Percentiles rank a stretch among this genome's conserved stretches.
phyloP scores from a whole-genome alignment of 768 basidiomycete genomes.

The Agaricus blazei region DNA sequence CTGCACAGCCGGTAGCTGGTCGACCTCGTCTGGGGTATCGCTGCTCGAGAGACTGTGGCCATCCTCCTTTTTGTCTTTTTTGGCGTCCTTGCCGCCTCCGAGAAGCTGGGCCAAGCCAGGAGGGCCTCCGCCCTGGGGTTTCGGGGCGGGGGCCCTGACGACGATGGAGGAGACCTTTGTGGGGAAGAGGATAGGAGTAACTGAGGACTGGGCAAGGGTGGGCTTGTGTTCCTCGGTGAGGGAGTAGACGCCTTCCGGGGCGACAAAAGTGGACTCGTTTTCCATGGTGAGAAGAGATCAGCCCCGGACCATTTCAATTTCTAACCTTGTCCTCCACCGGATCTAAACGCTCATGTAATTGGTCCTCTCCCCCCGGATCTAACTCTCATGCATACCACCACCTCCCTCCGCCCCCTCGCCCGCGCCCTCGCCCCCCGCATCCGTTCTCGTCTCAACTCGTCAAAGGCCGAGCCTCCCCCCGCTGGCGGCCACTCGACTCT shows the following conservation, averaged over 20 bases:
- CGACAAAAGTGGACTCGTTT: conserved; percentile 80
- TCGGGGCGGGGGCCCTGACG: conserved; percentile 57
- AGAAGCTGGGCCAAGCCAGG: conserved; percentile 67
- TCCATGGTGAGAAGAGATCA: conserved; percentile 47
- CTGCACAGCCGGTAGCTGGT: conserved; percentile 30
- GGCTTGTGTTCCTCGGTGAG: conserved; percentile 85
- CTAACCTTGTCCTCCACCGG: conserved; percentile 21
- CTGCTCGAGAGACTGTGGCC: conserved; percentile 78
- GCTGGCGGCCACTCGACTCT: conserved; percentile 74
- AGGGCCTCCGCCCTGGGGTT: conserved; percentile 43
- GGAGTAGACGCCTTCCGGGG: conserved; percentile 87
- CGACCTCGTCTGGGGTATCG: conserved; percentile 65
- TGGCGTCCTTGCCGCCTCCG: conserved; percentile 60
- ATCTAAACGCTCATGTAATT: conserved; percentile 37
- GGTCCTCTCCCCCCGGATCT: conserved; percentile 33
- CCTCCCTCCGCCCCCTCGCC: conserved; percentile 13
- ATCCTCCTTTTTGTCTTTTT: conserved; percentile 58
- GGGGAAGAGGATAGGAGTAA: conserved; percentile 40
- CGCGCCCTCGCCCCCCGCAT: neutral
- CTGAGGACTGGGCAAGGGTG: conserved; percentile 36
- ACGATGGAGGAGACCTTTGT: conserved; percentile 58
- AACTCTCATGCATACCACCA: conserved; percentile 34
- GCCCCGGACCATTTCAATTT: neutral
- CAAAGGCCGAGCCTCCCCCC: conserved; percentile 58
- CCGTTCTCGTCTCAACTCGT: conserved; percentile 47